Percentiles rank a stretch among this genome's conserved stretches.
Evolutionary conservation across 2,329 filamentous ascomycete genomes (phyloP).

Genomic region (Calonectria multiphialidica): DNA sequence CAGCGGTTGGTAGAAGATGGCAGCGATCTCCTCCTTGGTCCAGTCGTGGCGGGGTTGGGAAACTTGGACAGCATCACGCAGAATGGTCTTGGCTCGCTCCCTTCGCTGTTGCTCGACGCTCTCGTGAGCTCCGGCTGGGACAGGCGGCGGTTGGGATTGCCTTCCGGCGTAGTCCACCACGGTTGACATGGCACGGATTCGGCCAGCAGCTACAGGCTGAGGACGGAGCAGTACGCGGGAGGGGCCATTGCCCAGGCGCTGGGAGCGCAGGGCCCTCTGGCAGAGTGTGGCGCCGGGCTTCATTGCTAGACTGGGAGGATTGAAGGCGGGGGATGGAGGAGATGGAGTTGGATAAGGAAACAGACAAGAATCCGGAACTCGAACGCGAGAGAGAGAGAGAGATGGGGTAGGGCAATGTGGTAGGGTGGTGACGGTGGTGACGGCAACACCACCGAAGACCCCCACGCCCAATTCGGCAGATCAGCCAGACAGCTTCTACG

Average conservation of each 20-base stretch:
- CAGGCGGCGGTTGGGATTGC: slow-evolving; percentile 38
- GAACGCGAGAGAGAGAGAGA: not conserved
- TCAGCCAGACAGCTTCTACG: slow-evolving; percentile 11
- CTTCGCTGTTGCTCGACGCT: slow-evolving; percentile 37
- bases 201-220: slow-evolving; percentile 15
- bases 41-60: slow-evolving; percentile 76
- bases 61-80: slow-evolving; percentile 69
- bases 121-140: slow-evolving; percentile 34
- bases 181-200: slow-evolving; percentile 39
- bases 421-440: not conserved
- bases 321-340: not conserved
- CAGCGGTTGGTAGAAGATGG: slow-evolving; percentile 85
- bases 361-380: slow-evolving; percentile 10
- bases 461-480: slow-evolving; percentile 14
- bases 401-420: not conserved
- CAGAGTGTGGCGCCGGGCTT: slow-evolving; percentile 34
- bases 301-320: slow-evolving; percentile 23
- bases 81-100: slow-evolving; percentile 47
- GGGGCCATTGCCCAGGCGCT: slow-evolving; percentile 7
- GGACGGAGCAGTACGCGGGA: slow-evolving; percentile 33
- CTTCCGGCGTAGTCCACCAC: slow-evolving; percentile 41
- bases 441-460: slow-evolving; percentile 6
- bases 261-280: slow-evolving; percentile 33
- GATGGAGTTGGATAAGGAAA: slow-evolving; percentile 13
- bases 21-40: slow-evolving; percentile 84